phyloP scores from a whole-genome alignment of 2,329 filamentous ascomycete species.

The Scortechinia acanthostroma region DNA sequence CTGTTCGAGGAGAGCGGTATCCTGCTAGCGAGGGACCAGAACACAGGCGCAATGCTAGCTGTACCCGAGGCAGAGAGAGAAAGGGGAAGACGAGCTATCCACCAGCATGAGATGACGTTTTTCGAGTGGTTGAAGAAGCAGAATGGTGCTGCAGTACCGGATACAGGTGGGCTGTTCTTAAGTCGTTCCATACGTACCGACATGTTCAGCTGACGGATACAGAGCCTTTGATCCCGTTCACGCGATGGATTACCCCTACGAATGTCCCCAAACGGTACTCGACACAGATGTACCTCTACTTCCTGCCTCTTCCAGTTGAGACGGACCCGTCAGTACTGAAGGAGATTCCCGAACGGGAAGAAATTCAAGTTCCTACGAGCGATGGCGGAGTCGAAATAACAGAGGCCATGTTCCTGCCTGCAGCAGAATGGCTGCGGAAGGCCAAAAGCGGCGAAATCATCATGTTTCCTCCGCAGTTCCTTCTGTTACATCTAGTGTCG shows the following conservation, averaged over 20 bases:
- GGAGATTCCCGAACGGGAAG: conserved; percentile 23
- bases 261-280: conserved; percentile 52
- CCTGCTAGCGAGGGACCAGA: conserved; percentile 37
- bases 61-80: conserved; percentile 42
- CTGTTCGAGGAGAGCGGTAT: conserved; percentile 62
- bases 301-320: conserved; percentile 34
- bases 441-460: conserved; percentile 47
- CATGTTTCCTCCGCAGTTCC: conserved; percentile 57
- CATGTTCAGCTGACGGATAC: too few relatives aligned
- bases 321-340: conserved; percentile 10
- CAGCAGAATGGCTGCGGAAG: conserved; percentile 45
- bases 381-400: conserved; percentile 59
- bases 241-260: conserved; percentile 54
- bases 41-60: conserved; percentile 34
- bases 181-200: not conserved
- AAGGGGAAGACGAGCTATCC: conserved; percentile 39
- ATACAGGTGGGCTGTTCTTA: not conserved
- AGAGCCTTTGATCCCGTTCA: conserved; percentile 51
- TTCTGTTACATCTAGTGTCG: conserved; percentile 42
- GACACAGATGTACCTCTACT: conserved; percentile 64
- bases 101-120: not conserved
- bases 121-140: conserved; percentile 27
- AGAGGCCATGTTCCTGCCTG: conserved; percentile 49
- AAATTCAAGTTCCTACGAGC: conserved; percentile 45
- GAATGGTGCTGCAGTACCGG: conserved; percentile 13